Percentiles rank a stretch among this genome's conserved stretches.
Conservation (phyloP, 352 stramenopile genomes). For the Discostella stelligera region DNA sequence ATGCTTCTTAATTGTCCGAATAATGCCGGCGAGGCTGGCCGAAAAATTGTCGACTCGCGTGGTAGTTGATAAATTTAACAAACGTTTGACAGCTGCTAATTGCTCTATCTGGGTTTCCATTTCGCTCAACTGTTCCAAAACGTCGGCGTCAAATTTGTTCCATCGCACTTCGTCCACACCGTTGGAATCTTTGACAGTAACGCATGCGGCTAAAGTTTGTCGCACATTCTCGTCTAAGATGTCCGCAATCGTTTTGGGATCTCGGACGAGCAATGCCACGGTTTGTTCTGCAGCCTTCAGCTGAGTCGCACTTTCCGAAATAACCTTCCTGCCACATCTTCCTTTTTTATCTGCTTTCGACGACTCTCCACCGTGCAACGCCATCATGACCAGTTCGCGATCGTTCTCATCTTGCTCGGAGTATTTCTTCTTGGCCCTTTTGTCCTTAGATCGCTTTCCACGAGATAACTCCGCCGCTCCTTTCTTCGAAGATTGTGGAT, state of each 20-base stretch:
- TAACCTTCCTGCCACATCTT: slow-evolving; percentile 40
- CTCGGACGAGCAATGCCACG: slow-evolving; percentile 64
- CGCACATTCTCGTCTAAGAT: slow-evolving; percentile 56
- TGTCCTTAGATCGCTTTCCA: slow-evolving; percentile 93
- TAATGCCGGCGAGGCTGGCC: slow-evolving; percentile 76
- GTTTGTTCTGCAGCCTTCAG: slow-evolving; percentile 67
- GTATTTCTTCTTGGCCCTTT: slow-evolving; percentile 95
- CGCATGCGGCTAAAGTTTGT: slow-evolving; percentile 60
- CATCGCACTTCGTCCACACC: slow-evolving; percentile 56
- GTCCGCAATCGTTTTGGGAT: slow-evolving; percentile 55
- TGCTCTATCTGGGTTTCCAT: slow-evolving; percentile 61
- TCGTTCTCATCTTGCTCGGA: slow-evolving; percentile 95
- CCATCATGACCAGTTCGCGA: slow-evolving; percentile 88
- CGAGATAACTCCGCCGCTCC: slow-evolving; percentile 81
- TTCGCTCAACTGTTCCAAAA: slow-evolving; percentile 68
- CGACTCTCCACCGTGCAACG: slow-evolving; percentile 82
- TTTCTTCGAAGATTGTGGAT: slow-evolving; percentile 23
- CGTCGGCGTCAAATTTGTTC: slow-evolving; percentile 79
- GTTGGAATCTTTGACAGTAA: slow-evolving; percentile 52
- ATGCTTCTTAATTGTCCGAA: slow-evolving; percentile 77
- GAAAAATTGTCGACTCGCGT: slow-evolving; percentile 78
- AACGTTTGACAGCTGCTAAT: slow-evolving; percentile 56
- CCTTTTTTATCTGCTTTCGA: slow-evolving; percentile 50
- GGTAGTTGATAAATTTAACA: slow-evolving; percentile 64
- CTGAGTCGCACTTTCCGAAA: slow-evolving; percentile 52